Percentiles rank a stretch among this genome's conserved stretches.
These are phyloP conservation scores for Emergomyces orientalis DNA, from an alignment of 2,329 filamentous ascomycete genomes.

Conservation along the genomic window DNA sequence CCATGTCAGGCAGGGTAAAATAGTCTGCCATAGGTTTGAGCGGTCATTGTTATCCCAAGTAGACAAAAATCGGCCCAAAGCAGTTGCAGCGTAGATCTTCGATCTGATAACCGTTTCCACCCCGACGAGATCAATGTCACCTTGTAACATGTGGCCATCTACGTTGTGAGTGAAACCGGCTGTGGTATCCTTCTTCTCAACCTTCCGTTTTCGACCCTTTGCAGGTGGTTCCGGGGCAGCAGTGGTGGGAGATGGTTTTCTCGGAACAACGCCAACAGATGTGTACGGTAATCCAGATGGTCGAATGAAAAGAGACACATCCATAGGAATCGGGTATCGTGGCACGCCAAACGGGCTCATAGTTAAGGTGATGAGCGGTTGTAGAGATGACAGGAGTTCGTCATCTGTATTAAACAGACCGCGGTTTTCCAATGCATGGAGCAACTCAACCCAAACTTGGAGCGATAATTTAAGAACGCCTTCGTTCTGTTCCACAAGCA, in stretches of 20 bases:
- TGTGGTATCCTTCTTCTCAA: slow-evolving; percentile 68
- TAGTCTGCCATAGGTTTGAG: slow-evolving; percentile 50
- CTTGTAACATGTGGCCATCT: slow-evolving; percentile 95
- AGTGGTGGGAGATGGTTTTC: slow-evolving; percentile 34
- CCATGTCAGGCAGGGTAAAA: slow-evolving; percentile 61
- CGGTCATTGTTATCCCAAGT: slow-evolving; percentile 54
- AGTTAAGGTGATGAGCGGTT: slow-evolving; percentile 73
- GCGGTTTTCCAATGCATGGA: slow-evolving; percentile 55
- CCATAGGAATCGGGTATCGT: slow-evolving; percentile 86
- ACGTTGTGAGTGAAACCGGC: slow-evolving; percentile 76
- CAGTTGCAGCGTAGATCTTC: slow-evolving; percentile 74
- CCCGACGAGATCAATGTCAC: slow-evolving; percentile 89
- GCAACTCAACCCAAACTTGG: slow-evolving; percentile 74
- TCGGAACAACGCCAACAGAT: slow-evolving; percentile 28
- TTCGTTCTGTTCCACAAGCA: slow-evolving; percentile 84
- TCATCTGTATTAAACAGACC: slow-evolving; percentile 56
- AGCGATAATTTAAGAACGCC: slow-evolving; percentile 72
- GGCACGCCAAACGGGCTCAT: slow-evolving; percentile 88
- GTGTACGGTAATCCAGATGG: slow-evolving; percentile 82
- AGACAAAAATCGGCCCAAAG: slow-evolving; percentile 76
- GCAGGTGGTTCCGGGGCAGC: slow-evolving; percentile 43
- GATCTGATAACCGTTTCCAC: slow-evolving; percentile 81
- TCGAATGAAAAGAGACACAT: slow-evolving; percentile 77
- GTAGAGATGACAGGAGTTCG: slow-evolving; percentile 66
- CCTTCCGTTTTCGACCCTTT: slow-evolving; percentile 71